phyloP scores from a whole-genome alignment of 148 eudicot genomes.

The Rhododendron williamsianum region DNA sequence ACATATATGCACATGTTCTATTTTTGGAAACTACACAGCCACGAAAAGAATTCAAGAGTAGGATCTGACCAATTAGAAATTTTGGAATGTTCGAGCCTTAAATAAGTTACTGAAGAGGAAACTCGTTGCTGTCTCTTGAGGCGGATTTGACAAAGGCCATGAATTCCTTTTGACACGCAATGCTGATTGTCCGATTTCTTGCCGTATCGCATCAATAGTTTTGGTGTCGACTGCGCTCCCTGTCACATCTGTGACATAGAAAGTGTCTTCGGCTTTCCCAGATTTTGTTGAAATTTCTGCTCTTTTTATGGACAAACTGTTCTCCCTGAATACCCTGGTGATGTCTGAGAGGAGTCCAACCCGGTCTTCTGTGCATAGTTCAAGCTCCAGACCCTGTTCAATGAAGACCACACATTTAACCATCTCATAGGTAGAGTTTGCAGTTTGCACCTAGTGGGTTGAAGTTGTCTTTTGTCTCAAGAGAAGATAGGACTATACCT shows the following conservation, averaged over 20 bases:
- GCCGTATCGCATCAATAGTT: slow-evolving; percentile 48
- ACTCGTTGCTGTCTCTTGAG: slow-evolving; percentile 50
- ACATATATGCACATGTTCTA: not conserved
- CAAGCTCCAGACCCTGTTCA: slow-evolving; percentile 69
- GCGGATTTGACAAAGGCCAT: slow-evolving; percentile 30
- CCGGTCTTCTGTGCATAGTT: slow-evolving; percentile 69
- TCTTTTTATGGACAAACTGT: slow-evolving; percentile 58
- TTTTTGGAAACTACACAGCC: not conserved
- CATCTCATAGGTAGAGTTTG: not conserved
- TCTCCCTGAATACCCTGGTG: slow-evolving; percentile 79
- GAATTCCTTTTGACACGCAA: slow-evolving; percentile 54
- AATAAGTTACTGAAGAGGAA: slow-evolving; percentile 64
- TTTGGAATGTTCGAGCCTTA: slow-evolving; percentile 32
- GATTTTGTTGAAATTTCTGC: slow-evolving; percentile 71
- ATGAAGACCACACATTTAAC: not conserved
- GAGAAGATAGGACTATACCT: slow-evolving; percentile 31
- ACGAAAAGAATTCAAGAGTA: slow-evolving; percentile 13
- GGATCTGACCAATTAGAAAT: slow-evolving; percentile 20
- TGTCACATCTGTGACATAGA: slow-evolving; percentile 65
- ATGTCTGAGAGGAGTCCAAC: slow-evolving; percentile 79
- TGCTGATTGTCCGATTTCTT: slow-evolving; percentile 53
- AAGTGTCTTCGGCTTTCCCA: slow-evolving; percentile 65
- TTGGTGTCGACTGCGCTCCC: slow-evolving; percentile 63
- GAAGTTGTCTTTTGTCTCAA: not conserved
- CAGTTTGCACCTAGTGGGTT: not conserved